phyloP scores from a whole-genome alignment of 2,329 filamentous ascomycete genomes.

The Cadophora gregata region DNA sequence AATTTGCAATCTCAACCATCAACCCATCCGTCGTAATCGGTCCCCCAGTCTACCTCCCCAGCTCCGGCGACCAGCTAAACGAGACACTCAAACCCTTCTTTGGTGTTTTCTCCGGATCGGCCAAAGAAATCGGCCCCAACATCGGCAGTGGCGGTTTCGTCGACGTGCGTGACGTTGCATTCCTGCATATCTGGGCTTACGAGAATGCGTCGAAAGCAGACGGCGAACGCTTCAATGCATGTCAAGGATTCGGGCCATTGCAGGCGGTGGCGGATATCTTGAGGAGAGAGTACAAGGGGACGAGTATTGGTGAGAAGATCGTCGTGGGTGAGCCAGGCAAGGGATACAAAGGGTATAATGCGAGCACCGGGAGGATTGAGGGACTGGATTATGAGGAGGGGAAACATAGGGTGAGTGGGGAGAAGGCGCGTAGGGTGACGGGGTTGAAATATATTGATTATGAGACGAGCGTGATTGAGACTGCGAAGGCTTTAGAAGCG shows the following conservation, averaged over 20 bases:
- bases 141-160: conserved; percentile 44
- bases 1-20: conserved; percentile 48
- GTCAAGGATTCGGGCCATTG: conserved; percentile 41
- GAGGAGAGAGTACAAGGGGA: conserved; percentile 46
- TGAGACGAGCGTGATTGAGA: conserved; percentile 44
- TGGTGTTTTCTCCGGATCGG: conserved; percentile 45
- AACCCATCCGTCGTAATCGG: conserved; percentile 52
- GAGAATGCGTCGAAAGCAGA: conserved; percentile 47
- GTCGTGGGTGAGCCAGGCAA: conserved; percentile 47
- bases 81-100: conserved; percentile 46
- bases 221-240: conserved; percentile 50
- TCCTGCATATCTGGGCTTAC: conserved; percentile 47
- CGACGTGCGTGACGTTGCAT: conserved; percentile 53
- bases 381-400: conserved; percentile 27
- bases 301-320: conserved; percentile 44
- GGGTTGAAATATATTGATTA: conserved; percentile 41
- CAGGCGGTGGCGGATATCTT: conserved; percentile 53
- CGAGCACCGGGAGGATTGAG: conserved; percentile 32
- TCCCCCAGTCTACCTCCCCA: conserved; percentile 46
- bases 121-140: conserved; percentile 38
- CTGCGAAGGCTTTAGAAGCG: conserved; percentile 44
- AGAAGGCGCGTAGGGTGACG: conserved; percentile 41
- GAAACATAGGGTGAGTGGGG: conserved; percentile 37
- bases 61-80: conserved; percentile 42
- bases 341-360: conserved; percentile 46